Base-by-base conservation (phyloP, 176 grass and related monocot species). In the Dactylis glomerata region DNA sequence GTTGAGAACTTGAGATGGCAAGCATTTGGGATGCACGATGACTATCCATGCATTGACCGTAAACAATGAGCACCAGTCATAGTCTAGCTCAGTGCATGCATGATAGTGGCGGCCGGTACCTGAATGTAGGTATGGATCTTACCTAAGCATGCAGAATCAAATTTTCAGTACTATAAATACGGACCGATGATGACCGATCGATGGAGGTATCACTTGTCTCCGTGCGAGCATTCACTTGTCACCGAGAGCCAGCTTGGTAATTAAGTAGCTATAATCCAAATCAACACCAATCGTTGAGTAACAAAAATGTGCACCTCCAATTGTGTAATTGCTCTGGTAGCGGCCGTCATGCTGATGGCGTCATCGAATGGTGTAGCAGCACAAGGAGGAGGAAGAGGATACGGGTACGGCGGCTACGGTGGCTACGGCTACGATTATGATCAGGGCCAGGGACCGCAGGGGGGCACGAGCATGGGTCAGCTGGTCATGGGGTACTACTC, bases 401-500 rank as follows among this genome's bases (percentile, higher is more conserved):
- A 59, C 40, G 40, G 40, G 40, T 9, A 41, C 40, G 40, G 40
- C 40, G 37, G 68, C 12, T 27, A 44, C 5, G 40, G 37, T 17
- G 34, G 34, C 34, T 62, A 62, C 6, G 59, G 63, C 32, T 20
- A 36, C 24, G 59, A 63, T 26, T 30, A 63, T 8, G 57, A 14
- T 5, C 56, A 50, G 47, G 47, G 47, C 17, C 26, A 30, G 26
- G 59, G 59, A 6, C 59, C 57, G 24, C 57, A 13, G 24, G 11
- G 23, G 10, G 55, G 55, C n/a, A 11, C 10, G 9, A 5, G n/a
- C 55, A 5, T 24, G 2, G 72, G 46, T 1, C 8, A 12, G 10
- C 74, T 77, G 10, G 38, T 52, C 74, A 56, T 77, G 74, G 49
- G 52, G 0, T 77, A 77, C 74, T 77, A 77, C 74, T 56, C 33